phyloP scores from a whole-genome alignment of 2,329 filamentous ascomycete species.

The Colletotrichum ledebouriae region DNA sequence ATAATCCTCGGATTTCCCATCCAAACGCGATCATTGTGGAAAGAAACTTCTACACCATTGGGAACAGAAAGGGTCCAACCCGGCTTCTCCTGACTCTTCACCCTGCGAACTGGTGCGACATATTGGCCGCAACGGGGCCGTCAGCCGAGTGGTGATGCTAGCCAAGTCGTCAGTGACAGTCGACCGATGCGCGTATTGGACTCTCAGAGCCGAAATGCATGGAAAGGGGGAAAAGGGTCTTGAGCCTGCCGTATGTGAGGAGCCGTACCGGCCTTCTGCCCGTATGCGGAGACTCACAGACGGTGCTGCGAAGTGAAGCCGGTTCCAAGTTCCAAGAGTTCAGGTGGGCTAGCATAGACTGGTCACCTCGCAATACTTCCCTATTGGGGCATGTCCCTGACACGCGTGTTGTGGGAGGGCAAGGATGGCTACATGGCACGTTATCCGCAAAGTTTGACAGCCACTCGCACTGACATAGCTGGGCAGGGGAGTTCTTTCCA shows the following conservation, averaged over 20 bases:
- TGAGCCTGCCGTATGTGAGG: neutral
- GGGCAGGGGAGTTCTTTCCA: neutral
- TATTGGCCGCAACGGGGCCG: constrained; percentile 13
- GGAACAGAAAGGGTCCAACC: neutral
- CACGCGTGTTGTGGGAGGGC: constrained; percentile 8
- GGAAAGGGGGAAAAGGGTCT: neutral
- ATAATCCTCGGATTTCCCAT: constrained; percentile 4
- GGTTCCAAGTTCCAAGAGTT: neutral
- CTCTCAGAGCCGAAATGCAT: neutral
- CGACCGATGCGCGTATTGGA: neutral
- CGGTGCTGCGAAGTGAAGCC: neutral
- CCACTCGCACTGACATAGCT: neutral
- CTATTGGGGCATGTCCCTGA: constrained; percentile 19
- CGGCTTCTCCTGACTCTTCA: constrained; percentile 26
- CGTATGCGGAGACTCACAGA: constrained; percentile 14
- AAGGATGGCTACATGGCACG: constrained; percentile 14
- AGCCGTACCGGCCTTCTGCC: neutral
- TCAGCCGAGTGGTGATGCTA: neutral
- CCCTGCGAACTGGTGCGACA: constrained; percentile 17
- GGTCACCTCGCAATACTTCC: constrained; percentile 15
- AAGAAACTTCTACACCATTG: constrained; percentile 31
- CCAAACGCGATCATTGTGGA: neutral
- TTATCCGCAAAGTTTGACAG: constrained; percentile 7
- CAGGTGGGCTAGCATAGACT: constrained; percentile 25
- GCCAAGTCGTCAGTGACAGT: neutral